Base-by-base conservation (phyloP, 495 filamentous ascomycete species). In the Astrothelium subdiscretum region DNA sequence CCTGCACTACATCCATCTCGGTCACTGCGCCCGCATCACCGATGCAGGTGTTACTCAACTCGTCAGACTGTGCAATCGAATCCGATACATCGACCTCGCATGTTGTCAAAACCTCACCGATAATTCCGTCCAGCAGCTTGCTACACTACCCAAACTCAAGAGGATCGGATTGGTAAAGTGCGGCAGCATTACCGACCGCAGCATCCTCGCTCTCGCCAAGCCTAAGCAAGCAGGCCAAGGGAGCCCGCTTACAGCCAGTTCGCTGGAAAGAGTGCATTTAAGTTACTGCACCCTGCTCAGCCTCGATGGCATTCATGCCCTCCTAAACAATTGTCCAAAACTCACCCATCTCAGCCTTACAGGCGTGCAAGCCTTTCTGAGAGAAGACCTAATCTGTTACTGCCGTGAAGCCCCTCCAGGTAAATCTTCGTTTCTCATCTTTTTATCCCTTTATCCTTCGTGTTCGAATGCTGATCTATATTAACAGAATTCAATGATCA, bases 91-190 rank as follows among this genome's bases (percentile, higher is more conserved):
- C 61, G 95, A 99, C 70, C 75, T 99, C 57, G 95, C 95, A 12
- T 97, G 95, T 77, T 99, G 95, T 73, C 80, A 79, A n/a, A 84
- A 86, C 63, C 79, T 99, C 58, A 97, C 95, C 0, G 94, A 99
- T 67, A 74, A 75, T 1, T 96, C 90, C 54, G 87, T 99, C n/a
- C 85, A 81, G 59, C 85, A 88, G 64, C 79, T 99, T 27, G 92
- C 95, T 1, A 83, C 79, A 11, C 79, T 99, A 29, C 95, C 95
- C 11, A 99, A 97, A 73, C 76, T 99, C 27, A 87, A 94, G 72
- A 80, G 95, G 31, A 95, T 99, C 52, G 95, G 95, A 0, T 74
- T 99, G 58, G 95, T 99, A 20, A 99, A 99, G 72, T 99, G 95
- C 66, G 80, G 83, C 38, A 80, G 78, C 54, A 96, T 99, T 65